Evolutionary conservation across 179 eudicot species (phyloP), one percentile per base, ranked within the genome.

Genomic region (Gypsophila paniculata): DNA sequence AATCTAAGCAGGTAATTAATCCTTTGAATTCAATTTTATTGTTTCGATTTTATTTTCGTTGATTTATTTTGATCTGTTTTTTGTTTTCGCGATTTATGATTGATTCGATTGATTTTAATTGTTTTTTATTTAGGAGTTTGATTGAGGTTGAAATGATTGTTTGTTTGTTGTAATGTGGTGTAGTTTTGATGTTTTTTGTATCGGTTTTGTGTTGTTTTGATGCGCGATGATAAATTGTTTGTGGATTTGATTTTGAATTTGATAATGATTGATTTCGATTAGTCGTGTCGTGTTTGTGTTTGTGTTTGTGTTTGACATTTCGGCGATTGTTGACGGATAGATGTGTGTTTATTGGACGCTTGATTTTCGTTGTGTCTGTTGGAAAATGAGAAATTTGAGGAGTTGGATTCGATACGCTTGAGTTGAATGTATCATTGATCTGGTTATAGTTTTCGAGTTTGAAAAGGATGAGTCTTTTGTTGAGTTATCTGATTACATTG

Each of bases 1-100:
- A 83, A 80, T 88, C 88, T 46, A 82, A 77, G 72, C 90, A 88
- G 86, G 92, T 83, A 0, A 0, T 8, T 32, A 51, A 2, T 42
- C 46, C 11, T 9, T 42, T 1, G 0, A 6, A 9, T 42, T 42
- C 46, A 9, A 42, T 42, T 26, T 34, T 46, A 1, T 42, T 0
- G 55, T 46, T 44, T 6, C 14, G 39, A 38, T 48, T 69, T 44
- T 58, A 18, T 25, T 0, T 68, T 61, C 65, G 18, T 23, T 7
- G 19, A 12, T 48, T 49, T 25, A 5, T 10, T 63, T 72, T 72
- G 10, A 26, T 48, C 22, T 62, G 11, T 0, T 17, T 62, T 29
- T 53, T 67, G n/a, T 0, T 29, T 32, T 22, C 19, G 26, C 34
- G 9, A 25, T 49, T 14, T 51, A 21, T 26, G 23, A 34, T 62